Evolutionary conservation across 169 alveolate species (phyloP).

Genomic region (Cryptosporidium bovis): DNA sequence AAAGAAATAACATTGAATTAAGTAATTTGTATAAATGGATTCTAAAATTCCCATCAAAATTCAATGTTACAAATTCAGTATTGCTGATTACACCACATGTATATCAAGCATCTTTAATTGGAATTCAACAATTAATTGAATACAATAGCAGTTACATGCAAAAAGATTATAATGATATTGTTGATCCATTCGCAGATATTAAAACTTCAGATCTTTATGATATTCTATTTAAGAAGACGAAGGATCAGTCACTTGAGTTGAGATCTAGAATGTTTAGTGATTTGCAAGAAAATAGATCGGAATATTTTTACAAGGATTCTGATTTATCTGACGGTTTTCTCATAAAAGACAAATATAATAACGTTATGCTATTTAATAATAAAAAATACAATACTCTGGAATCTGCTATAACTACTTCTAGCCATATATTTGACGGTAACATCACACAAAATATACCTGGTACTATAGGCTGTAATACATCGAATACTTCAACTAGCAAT

Average conservation of each 20-base stretch:
- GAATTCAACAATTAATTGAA: constrained; percentile 60
- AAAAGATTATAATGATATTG: constrained; percentile 13
- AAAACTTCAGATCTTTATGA: constrained; percentile 42
- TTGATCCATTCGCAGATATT: constrained; percentile 39
- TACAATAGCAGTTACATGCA: constrained; percentile 1
- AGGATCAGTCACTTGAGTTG: not conserved
- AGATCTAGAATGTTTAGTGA: constrained; percentile 11
- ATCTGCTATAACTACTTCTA: constrained; percentile 55
- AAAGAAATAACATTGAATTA: not conserved
- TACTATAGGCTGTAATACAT: constrained; percentile 45
- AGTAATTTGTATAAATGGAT: constrained; percentile 22
- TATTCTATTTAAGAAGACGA: not conserved
- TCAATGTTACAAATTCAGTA: constrained; percentile 19
- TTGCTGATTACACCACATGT: constrained; percentile 59
- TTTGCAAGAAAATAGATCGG: constrained; percentile 54
- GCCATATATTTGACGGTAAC: constrained; percentile 70
- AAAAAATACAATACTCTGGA: constrained; percentile 36
- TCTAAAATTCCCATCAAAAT: not conserved
- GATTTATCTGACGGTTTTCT: not conserved
- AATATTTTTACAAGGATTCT: constrained; percentile 45
- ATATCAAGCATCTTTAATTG: constrained; percentile 31
- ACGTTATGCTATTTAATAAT: not conserved
- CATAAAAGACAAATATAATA: not conserved
- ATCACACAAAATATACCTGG: constrained; percentile 37
- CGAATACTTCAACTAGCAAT: constrained; percentile 28